Base-by-base conservation (phyloP, 2,329 filamentous ascomycete species). In the Coccinonectria pachysandricola region DNA sequence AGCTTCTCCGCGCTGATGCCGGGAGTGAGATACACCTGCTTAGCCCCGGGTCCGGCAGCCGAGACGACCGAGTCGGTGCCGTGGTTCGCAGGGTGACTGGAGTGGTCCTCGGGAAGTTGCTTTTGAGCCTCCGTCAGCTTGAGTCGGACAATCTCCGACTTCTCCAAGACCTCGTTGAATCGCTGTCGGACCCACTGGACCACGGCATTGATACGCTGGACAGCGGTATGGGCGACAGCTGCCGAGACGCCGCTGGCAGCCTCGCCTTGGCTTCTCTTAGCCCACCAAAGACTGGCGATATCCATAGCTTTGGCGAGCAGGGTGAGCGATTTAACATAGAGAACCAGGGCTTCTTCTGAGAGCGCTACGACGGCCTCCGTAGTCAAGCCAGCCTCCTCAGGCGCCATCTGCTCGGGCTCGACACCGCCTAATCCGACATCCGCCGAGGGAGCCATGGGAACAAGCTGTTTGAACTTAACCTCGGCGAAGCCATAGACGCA, bases 401-500 rank as follows among this genome's bases (percentile, higher is more conserved):
- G 50, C 8, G 57, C 53, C 37, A 65, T 48, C 45, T 68, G 64
- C 4, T 79, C 73, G 7, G 60, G 49, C 4, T 60, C 58, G n/a
- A 69, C 54, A 9, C 77, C 75, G 6, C 79, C 77, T 4, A 85
- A 65, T 5, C 74, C 75, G 40, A 80, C 75, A 24, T 83, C 75
- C 39, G 70, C 71, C 0, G 82, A 88, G 2, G 88, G 91, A 2
- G 84, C 76, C 22, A 91, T 62, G 3, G 91, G 91, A 25, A 95
- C 74, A n/a, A 98, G 69, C 54, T 98, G 91, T 55, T 92, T 91
- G 57, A 92, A 95, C 56, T 98, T 98, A 49, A 98, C 88, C 57
- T 98, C 88, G 5, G 91, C 91, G 55, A 98, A 96, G 3, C 88
- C 87, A 52, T 87, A 98, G 3, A 98, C 87, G 23, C 95, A 91